Base-by-base conservation (phyloP, 2,329 filamentous ascomycete genomes). In the Pyrenophora seminiperda region DNA sequence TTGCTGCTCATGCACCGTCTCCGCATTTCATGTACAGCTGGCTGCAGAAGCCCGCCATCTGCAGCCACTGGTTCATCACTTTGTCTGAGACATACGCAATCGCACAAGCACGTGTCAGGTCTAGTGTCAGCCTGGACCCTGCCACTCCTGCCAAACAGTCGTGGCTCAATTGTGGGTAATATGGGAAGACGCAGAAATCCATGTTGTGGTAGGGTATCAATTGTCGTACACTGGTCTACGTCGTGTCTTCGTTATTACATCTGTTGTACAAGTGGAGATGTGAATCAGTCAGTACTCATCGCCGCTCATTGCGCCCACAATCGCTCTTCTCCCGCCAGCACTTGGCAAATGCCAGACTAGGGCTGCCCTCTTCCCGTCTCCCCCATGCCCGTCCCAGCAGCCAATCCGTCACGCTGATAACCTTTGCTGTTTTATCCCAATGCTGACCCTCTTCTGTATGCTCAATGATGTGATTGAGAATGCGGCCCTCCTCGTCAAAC, bases 341-440 rank as follows among this genome's bases (percentile, higher is more conserved):
- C 46, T 51, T 59, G 5, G 47, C 67, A 56, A 74, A 74, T 3
- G 78, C 78, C 44, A 80, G 62, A 33, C 75, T 78, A 11, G 71
- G 70, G 7, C 73, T 73, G 34, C 71, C 70, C 37, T 75, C 74
- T 39, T 74, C 73, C 47, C 67, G 73, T 67, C 75, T 72, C 33
- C 80, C 81, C 68, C 81, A 82, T 59, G 92, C 87, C 41, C 88
- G 88, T 2, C 92, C 91, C 31, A 97, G 79, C 57, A 99, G 76
- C 93, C 94, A 97, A 71, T 99, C 94, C 13, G 94, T 97, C 59
- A 97, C 77, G 11, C 89, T 91, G 13, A 97, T 91, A 15, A 99
- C 89, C 67, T 87, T 90, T 17, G 90, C 87, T 19, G 89, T 91
- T 56, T 84, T 85, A 64, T 97, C 92, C 85, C 88, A 95, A 53